phyloP scores from a whole-genome alignment of 2,329 filamentous ascomycete species.

The Daldinia sp. region DNA sequence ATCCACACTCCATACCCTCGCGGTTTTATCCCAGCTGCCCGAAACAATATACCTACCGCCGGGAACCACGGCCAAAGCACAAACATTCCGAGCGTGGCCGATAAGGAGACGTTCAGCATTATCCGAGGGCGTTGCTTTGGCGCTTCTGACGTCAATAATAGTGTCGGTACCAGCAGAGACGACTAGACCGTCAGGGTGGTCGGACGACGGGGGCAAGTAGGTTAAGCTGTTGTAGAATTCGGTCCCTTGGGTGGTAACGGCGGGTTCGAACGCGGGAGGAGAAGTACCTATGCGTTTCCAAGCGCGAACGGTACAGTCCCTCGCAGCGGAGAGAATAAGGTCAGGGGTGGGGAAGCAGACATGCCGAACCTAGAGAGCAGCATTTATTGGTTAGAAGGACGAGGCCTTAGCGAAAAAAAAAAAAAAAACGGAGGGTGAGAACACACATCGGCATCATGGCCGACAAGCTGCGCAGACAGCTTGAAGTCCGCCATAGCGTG shows the following conservation, averaged over 20 bases:
- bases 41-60: constrained; percentile 83
- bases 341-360: constrained; percentile 81
- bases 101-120: constrained; percentile 88
- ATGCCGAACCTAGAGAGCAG: constrained; percentile 78
- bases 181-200: constrained; percentile 82
- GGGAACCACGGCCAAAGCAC: constrained; percentile 82
- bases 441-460: constrained; percentile 93
- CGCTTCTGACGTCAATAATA: constrained; percentile 89
- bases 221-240: constrained; percentile 90
- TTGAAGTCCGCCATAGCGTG: constrained; percentile 83
- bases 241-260: constrained; percentile 82
- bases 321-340: constrained; percentile 84
- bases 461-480: constrained; percentile 88
- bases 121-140: constrained; percentile 73
- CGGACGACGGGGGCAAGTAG: constrained; percentile 76
- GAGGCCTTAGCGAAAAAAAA: background rate
- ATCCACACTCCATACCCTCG: constrained; percentile 85
- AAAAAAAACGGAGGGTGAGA: constrained; percentile 14
- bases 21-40: constrained; percentile 92
- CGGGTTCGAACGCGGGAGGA: constrained; percentile 79
- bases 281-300: constrained; percentile 78
- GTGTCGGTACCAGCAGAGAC: constrained; percentile 91
- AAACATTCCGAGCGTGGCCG: constrained; percentile 89
- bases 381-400: constrained; percentile 16
- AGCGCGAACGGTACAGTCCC: constrained; percentile 88